Base-by-base conservation (phyloP, 495 filamentous ascomycete species). In the Podospora australis region DNA sequence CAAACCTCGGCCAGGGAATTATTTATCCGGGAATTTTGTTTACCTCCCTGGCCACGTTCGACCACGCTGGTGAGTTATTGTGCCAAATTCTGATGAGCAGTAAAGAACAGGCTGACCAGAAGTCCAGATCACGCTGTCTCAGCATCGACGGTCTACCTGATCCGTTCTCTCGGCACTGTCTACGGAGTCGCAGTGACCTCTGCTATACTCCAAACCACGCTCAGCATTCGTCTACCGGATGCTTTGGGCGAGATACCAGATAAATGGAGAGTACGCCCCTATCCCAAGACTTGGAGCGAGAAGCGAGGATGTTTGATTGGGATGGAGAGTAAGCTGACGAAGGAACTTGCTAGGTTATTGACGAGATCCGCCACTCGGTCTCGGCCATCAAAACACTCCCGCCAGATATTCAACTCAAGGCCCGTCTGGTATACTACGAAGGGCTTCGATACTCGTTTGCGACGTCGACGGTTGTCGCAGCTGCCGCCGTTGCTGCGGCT, bases 111-210 rank as follows among this genome's bases (percentile, higher is more conserved):
- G 26, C 39, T 46, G 4, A 40, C 45, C n/a, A n/a, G 23, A 22
- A 11, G 1, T 4, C 3, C 49, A 82, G 81, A 83, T 45, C 79
- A 84, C 47, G 80, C 80, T 9, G 79, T 84, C 8, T 80, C 78
- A 0, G 72, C 81, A 1, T 83, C 81, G 6, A 82, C 76, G 2
- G 73, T 78, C 6, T 82, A 83, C 54, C 71, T 84, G 26, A 75
- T 82, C 41, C 78, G 80, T 26, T 82, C 78, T 4, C 68, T 83
- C 6, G 81, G 80, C 8, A 78, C 72, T 0, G 81, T 84, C 22
- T 83, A 78, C 68, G 81, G 80, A 10, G 80, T 83, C 1, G 78
- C 81, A 1, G 67, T 82, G 13, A 80, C 78, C 0, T 81, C 78
- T 7, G 72, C 79, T 0, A 80, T 83, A 28, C 70, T 82, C 22